Percentiles rank a stretch among this genome's conserved stretches.
These are phyloP conservation scores for Theileria orientalis DNA, from an alignment of 169 alveolate species.

Conservation along the genomic window DNA sequence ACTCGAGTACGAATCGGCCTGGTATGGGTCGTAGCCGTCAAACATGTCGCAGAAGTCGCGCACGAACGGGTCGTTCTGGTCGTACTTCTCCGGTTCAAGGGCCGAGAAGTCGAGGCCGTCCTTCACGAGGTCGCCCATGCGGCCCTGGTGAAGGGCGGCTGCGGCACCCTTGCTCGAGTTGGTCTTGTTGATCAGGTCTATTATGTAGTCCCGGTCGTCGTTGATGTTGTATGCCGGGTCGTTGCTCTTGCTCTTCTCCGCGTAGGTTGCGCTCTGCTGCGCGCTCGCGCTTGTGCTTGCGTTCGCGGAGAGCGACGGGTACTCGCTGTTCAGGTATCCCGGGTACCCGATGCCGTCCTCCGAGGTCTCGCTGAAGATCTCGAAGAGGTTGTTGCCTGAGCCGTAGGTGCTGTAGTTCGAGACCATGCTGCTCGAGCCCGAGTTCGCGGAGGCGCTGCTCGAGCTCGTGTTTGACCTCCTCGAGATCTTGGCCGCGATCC, in stretches of 20 bases:
- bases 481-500: constrained; percentile 77
- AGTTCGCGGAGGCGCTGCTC: neutral
- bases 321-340: neutral
- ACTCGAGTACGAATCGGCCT: no score
- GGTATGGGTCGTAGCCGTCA: no score
- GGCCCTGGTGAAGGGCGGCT: no score
- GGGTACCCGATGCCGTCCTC: neutral
- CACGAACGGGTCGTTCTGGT: neutral
- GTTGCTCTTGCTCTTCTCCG: neutral
- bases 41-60: constrained; percentile 1
- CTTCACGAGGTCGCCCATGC: neutral
- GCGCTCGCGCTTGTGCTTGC: neutral
- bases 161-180: neutral
- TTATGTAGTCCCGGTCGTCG: neutral
- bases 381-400: neutral
- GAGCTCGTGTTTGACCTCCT: constrained; percentile 37
- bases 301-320: neutral
- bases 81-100: neutral
- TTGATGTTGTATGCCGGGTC: neutral
- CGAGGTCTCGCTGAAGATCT: neutral
- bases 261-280: neutral
- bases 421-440: neutral
- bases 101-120: neutral
- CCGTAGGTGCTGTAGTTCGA: neutral
- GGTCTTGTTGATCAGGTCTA: neutral